These are phyloP conservation scores for Pythium brachiatum DNA, from an alignment of 352 stramenopile genomes.

Conservation along the genomic window DNA sequence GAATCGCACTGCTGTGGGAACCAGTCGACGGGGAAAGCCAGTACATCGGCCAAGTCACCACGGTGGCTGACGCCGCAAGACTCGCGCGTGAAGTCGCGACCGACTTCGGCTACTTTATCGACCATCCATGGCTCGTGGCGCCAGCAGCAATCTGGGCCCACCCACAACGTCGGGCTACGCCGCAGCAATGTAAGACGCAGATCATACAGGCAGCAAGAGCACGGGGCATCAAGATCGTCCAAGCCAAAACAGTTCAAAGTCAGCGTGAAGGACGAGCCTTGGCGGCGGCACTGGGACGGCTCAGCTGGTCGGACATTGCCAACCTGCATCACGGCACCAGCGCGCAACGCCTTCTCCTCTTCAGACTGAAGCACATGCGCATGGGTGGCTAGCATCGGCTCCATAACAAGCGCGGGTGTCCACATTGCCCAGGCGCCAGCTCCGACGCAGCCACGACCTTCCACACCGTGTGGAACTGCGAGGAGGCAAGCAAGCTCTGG, in stretches of 20 bases:
- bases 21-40: background rate
- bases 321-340: background rate
- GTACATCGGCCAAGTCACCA: background rate
- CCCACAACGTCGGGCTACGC: background rate
- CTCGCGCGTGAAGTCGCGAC: background rate
- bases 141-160: background rate
- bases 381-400: background rate
- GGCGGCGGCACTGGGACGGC: background rate
- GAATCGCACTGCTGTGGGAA: background rate
- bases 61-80: background rate
- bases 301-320: background rate
- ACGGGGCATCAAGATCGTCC: background rate
- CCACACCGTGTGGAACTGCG: background rate
- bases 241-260: background rate
- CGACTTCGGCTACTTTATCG: background rate
- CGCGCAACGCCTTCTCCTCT: background rate
- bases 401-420: background rate
- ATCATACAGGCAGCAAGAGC: background rate
- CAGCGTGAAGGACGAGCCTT: background rate
- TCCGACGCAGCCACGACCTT: background rate
- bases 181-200: background rate
- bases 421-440: background rate
- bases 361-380: background rate
- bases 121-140: background rate
- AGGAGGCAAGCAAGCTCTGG: background rate